phyloP scores from a whole-genome alignment of 2,329 filamentous ascomycete species.

The Ploettnerulaceae sp. region DNA sequence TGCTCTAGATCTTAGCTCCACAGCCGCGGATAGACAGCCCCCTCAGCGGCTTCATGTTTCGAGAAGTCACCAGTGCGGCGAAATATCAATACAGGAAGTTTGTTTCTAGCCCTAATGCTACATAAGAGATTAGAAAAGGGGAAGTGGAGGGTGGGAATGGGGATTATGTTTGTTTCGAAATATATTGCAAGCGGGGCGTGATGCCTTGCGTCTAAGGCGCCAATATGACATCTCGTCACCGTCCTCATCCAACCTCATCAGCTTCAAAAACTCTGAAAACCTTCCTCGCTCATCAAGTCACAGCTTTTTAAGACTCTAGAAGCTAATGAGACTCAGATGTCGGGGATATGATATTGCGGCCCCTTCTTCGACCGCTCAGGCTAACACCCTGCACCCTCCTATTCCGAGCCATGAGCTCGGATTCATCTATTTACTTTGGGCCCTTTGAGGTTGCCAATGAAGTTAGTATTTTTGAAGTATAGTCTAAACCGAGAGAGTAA shows the following conservation, averaged over 20 bases:
- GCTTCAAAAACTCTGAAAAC: slow-evolving; percentile 1
- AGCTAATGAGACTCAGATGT: background rate
- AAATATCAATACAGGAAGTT: background rate
- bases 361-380: background rate
- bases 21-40: slow-evolving; percentile 2
- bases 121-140: slow-evolving; percentile 3
- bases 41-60: slow-evolving; percentile 7
- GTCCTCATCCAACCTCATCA: background rate
- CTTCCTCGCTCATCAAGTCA: background rate
- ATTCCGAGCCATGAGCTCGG: slow-evolving; percentile 20
- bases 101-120: slow-evolving; percentile 6
- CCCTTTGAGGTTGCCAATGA: slow-evolving; percentile 72
- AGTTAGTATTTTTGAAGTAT: too few relatives aligned
- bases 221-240: background rate
- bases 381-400: slow-evolving; percentile 1
- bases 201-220: slow-evolving; percentile 8
- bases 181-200: slow-evolving; percentile 3
- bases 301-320: background rate
- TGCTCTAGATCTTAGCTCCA: too few relatives aligned
- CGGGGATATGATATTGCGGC: slow-evolving; percentile 20
- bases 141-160: slow-evolving; percentile 12
- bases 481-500: too few relatives aligned
- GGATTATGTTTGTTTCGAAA: slow-evolving; percentile 6
- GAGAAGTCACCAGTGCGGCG: background rate
- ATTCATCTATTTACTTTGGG: slow-evolving; percentile 60